Percentiles rank a stretch among this genome's conserved stretches.
These are phyloP conservation scores for Aureobasidium zeae DNA, from an alignment of 2,329 filamentous ascomycete species.

Conservation along the genomic window DNA sequence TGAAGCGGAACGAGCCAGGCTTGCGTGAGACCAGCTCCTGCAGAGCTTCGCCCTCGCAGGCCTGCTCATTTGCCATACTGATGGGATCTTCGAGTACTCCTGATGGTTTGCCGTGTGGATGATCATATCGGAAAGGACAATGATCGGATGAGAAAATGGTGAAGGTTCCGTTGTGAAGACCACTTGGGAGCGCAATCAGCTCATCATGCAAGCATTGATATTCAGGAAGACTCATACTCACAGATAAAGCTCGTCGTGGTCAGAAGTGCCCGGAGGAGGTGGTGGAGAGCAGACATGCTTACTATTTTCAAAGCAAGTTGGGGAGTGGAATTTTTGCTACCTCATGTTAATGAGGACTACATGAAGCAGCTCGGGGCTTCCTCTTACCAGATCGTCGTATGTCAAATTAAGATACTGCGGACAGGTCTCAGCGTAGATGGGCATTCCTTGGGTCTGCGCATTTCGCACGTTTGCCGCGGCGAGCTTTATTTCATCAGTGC, in stretches of 20 bases:
- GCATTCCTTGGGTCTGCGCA: constrained; percentile 42
- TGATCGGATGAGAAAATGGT: constrained; percentile 43
- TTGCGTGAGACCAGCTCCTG: constrained; percentile 34
- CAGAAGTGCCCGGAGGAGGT: constrained; percentile 38
- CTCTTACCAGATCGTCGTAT: constrained; percentile 40
- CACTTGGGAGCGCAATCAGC: background rate
- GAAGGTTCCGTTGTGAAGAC: constrained; percentile 40
- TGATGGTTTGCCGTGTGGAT: constrained; percentile 20
- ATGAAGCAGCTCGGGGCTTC: constrained; percentile 23
- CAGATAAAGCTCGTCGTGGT: constrained; percentile 44
- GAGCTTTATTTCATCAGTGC: background rate
- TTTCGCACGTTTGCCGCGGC: constrained; percentile 40
- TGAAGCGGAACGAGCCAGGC: constrained; percentile 42
- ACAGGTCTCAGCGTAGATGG: constrained; percentile 47
- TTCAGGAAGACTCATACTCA: constrained; percentile 30
- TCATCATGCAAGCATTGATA: no score
- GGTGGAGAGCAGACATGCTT: constrained; percentile 49
- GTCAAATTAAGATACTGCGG: constrained; percentile 49
- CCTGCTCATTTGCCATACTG: constrained; percentile 21
- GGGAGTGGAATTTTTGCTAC: background rate
- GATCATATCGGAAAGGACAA: constrained; percentile 43
- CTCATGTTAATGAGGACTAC: background rate
- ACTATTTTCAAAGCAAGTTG: constrained; percentile 40
- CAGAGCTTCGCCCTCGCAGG: constrained; percentile 43
- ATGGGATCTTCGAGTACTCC: background rate